A percentile compares a stretch with the other conserved stretches of the same genome.
phyloP scores from a whole-genome alignment of 371 early-diverging fungal genomes.

The Mortierella sp. region DNA sequence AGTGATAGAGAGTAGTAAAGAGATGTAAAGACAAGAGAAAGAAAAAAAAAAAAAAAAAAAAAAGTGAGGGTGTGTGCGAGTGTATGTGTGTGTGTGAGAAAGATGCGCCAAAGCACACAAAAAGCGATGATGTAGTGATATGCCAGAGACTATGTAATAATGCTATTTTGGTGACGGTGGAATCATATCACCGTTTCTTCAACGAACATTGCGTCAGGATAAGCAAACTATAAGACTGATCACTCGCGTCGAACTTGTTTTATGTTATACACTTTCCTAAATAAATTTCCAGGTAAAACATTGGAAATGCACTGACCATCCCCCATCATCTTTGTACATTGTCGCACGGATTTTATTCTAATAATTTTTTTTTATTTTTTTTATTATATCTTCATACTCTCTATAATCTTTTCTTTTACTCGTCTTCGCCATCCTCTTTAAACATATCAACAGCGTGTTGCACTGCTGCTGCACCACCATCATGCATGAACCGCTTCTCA shows the following conservation, averaged over 20 bases:
- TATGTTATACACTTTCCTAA: too few species aligned
- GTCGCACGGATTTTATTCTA: neutral
- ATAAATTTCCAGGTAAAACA: too few species aligned
- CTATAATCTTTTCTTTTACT: slow-evolving; percentile 7
- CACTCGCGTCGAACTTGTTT: too few species aligned
- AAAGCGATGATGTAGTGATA: too few species aligned
- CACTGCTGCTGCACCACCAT: slow-evolving; percentile 43
- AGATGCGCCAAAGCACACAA: slow-evolving; percentile 3
- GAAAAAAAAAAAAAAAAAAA: neutral
- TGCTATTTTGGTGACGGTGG: neutral
- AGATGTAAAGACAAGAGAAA: neutral
- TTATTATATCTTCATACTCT: neutral
- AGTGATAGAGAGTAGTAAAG: neutral
- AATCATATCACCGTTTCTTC: too few species aligned
- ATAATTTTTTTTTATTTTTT: neutral
- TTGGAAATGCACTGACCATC: too few species aligned
- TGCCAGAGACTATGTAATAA: neutral
- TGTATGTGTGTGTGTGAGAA: neutral
- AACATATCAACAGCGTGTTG: slow-evolving; percentile 51
- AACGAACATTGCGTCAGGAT: too few species aligned
- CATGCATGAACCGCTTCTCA: slow-evolving; percentile 36
- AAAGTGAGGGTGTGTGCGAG: too few species aligned
- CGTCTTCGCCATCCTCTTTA: slow-evolving; percentile 44
- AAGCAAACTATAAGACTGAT: too few species aligned
- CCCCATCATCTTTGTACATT: too few species aligned